phyloP scores from a whole-genome alignment of 768 basidiomycete species.

The Termitomyces titanicus region DNA sequence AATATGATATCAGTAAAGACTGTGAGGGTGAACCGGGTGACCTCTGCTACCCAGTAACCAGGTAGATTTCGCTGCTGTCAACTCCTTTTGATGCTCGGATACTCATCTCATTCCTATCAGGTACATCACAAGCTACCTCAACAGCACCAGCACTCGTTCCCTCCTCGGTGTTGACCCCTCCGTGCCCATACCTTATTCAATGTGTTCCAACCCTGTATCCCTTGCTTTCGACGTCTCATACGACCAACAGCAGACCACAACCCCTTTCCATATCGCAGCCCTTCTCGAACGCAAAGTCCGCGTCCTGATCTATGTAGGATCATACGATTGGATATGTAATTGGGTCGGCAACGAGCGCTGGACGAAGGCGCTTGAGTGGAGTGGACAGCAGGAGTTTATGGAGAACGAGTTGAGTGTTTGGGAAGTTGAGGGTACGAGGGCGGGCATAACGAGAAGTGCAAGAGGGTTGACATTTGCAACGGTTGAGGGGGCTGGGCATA shows the following conservation, averaged over 20 bases:
- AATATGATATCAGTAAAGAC: slow-evolving; percentile 65
- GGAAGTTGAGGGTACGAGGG: slow-evolving; percentile 45
- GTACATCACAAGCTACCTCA: slow-evolving; percentile 58
- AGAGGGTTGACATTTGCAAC: slow-evolving; percentile 64
- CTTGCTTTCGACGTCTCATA: slow-evolving; percentile 41
- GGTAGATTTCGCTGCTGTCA: slow-evolving; percentile 15
- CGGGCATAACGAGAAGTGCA: slow-evolving; percentile 33
- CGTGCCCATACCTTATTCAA: slow-evolving; percentile 29
- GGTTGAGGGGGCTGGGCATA: slow-evolving; percentile 70
- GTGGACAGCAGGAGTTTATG: slow-evolving; percentile 45
- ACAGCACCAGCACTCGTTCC: slow-evolving; percentile 47
- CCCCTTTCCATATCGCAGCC: slow-evolving; percentile 52
- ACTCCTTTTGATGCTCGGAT: neutral
- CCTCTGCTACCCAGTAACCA: slow-evolving; percentile 58
- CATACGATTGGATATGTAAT: slow-evolving; percentile 75
- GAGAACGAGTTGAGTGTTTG: slow-evolving; percentile 49
- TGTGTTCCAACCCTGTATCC: slow-evolving; percentile 36
- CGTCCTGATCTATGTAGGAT: slow-evolving; percentile 68
- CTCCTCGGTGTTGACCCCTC: slow-evolving; percentile 61
- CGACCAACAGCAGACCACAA: slow-evolving; percentile 42
- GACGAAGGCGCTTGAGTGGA: slow-evolving; percentile 71
- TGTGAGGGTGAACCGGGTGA: slow-evolving; percentile 48
- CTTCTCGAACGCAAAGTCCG: slow-evolving; percentile 71
- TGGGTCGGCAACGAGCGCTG: slow-evolving; percentile 73
- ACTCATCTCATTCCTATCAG: slow-evolving; percentile 25